phyloP scores from a whole-genome alignment of 305 asterid species.

The Fraxinus xanthoxyloides region DNA sequence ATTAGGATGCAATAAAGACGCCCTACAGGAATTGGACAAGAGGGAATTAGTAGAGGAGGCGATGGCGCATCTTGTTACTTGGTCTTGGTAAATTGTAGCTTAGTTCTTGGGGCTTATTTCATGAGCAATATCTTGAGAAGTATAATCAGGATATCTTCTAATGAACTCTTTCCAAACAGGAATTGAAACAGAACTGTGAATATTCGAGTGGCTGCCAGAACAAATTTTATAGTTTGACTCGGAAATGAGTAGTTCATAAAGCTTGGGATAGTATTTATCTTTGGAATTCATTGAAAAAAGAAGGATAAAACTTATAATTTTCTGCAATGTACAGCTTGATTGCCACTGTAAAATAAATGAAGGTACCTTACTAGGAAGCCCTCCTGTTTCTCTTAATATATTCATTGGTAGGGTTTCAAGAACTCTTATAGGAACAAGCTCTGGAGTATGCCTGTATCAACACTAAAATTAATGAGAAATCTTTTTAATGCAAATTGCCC shows the following conservation, averaged over 20 bases:
- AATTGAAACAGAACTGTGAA: not conserved
- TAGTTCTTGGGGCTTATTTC: not conserved
- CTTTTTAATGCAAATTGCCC: conserved; percentile 4
- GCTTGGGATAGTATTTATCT: not conserved
- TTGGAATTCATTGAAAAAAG: not conserved
- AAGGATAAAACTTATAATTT: not conserved
- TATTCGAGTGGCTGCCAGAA: not conserved
- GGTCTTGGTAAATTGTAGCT: not conserved
- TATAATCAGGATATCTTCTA: not conserved
- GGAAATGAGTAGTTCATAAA: not conserved
- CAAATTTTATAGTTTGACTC: not conserved
- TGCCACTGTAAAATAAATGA: not conserved
- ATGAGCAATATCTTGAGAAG: not conserved
- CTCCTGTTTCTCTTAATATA: conserved; percentile 49
- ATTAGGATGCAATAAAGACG: not conserved
- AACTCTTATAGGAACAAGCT: conserved; percentile 69
- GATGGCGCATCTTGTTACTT: not conserved
- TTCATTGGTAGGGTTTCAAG: conserved; percentile 62
- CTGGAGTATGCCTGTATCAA: conserved; percentile 69
- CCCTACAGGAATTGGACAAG: not conserved
- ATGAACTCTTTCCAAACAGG: not conserved
- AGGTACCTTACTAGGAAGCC: conserved; percentile 74
- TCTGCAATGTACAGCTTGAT: not conserved
- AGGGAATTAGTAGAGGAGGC: not conserved
- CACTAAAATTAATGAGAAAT: conserved; percentile 9